These are phyloP conservation scores for Lasiosphaeria miniovina DNA, from an alignment of 495 filamentous ascomycete genomes.

Conservation along the genomic window DNA sequence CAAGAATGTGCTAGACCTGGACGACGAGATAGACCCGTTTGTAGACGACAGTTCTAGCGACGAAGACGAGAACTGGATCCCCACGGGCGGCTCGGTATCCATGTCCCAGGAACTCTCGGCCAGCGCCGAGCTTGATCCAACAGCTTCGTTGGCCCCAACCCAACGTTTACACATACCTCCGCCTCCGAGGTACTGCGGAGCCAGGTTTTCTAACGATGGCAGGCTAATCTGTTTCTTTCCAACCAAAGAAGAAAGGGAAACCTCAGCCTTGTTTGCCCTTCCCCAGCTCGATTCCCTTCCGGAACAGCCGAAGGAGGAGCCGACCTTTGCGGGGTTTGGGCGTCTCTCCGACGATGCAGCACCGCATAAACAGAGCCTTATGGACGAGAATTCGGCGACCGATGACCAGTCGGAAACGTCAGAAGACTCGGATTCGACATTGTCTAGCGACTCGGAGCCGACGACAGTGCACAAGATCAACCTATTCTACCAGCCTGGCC, in stretches of 20 bases:
- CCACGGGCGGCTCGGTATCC: constrained; percentile 46
- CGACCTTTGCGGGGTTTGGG: constrained; percentile 86
- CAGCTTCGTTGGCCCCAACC: constrained; percentile 48
- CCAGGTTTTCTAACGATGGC: constrained; percentile 73
- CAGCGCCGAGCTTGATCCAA: constrained; percentile 46
- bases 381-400: constrained; percentile 53
- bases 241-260: constrained; percentile 70
- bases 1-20: constrained; percentile 59
- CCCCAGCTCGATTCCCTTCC: constrained; percentile 58
- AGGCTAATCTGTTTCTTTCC: constrained; percentile 84
- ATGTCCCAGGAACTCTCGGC: constrained; percentile 56
- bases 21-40: constrained; percentile 56
- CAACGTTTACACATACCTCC: constrained; percentile 76
- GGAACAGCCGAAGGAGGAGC: constrained; percentile 61
- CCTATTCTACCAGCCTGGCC: constrained; percentile 45
- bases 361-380: constrained; percentile 44
- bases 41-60: constrained; percentile 76
- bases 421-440: constrained; percentile 63
- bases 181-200: constrained; percentile 69
- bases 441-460: constrained; percentile 68
- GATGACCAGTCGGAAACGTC: constrained; percentile 48
- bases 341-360: constrained; percentile 56
- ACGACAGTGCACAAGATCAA: constrained; percentile 55
- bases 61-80: constrained; percentile 70
- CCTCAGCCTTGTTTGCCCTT: constrained; percentile 53